Evolutionary conservation across 768 basidiomycete species (phyloP).

Genomic region (Collybia sp.): DNA sequence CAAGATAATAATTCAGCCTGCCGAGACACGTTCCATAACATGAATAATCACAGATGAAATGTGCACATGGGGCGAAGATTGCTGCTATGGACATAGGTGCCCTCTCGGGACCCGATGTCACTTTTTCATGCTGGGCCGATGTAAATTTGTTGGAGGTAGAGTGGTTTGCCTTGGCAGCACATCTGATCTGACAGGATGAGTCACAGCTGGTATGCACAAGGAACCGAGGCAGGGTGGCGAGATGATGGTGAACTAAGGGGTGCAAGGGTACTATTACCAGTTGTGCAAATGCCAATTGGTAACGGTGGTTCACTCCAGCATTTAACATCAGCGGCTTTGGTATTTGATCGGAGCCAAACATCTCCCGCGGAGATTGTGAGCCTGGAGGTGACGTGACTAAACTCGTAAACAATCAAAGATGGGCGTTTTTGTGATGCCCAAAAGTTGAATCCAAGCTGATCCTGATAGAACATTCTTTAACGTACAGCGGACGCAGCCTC

Average conservation of each 20-base stretch:
- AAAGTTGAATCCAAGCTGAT: no score
- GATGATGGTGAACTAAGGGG: conserved; percentile 4
- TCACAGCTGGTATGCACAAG: conserved; percentile 36
- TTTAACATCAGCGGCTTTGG: no score
- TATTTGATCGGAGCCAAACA: conserved; percentile 22
- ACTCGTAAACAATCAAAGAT: no score
- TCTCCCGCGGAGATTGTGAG: conserved; percentile 20
- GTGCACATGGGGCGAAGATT: conserved; percentile 57
- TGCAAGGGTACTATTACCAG: no score
- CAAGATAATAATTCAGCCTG: conserved; percentile 16
- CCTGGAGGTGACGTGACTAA: neutral
- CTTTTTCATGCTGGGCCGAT: conserved; percentile 49
- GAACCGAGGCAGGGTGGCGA: conserved; percentile 19
- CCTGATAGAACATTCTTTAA: neutral
- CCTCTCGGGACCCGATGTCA: conserved; percentile 36
- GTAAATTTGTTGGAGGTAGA: conserved; percentile 60
- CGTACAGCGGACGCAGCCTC: neutral
- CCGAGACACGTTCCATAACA: conserved; percentile 4
- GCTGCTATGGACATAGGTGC: conserved; percentile 53
- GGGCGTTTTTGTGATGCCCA: neutral
- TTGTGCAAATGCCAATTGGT: no score
- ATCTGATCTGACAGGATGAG: conserved; percentile 12
- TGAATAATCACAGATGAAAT: conserved; percentile 35
- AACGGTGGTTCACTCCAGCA: no score
- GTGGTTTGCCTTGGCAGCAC: conserved; percentile 5